Evolutionary conservation across 495 filamentous ascomycete species (phyloP), one percentile per base, ranked within the genome.

Genomic region (Chaetomium cochliodes): DNA sequence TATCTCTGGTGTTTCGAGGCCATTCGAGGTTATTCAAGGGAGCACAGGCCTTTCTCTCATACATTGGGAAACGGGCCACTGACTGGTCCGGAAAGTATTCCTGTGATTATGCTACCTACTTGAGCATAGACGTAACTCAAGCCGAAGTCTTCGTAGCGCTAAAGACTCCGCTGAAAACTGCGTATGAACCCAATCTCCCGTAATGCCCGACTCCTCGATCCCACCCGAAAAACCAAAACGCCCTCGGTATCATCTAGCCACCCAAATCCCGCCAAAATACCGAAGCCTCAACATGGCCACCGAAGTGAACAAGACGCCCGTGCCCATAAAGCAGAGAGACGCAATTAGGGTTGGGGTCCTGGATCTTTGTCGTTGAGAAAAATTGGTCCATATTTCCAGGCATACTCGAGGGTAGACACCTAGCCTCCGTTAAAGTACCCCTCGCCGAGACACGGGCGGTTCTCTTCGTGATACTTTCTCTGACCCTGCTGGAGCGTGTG

Each of bases 341-440:
- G 16, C 30, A 8, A 20, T 22, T 41, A 3, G 20, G n/a, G 3
- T 0, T 13, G 7, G 11, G 22, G 28, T 6, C 3, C 3, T 22
- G 12, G 1, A 4, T 16, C 13, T 0, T 2, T 33, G 20, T 22
- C 55, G 22, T 3, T 33, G 13, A 58, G 22, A 22, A 46, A 0
- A 0, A 2, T 3, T 7, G 18, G 26, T 15, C 42, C 44, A 6
- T 30, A 22, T 2, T 22, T n/a, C 49, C 33, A 30, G 33, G 47
- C 47, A 6, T 16, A 62, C 16, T 53, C 59, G 20, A 53, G 9
- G 12, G 59, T 18, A 26, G 49, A 62, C 33, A 53, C 47, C 59
- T 39, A 52, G 59, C 47, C 59, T 28, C 28, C 30, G 8, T 44
- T 30, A 20, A 53, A 53, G 30, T 28, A 62, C 22, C 3, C 20